Evolutionary conservation across 495 filamentous ascomycete genomes (phyloP).

Genomic region (Friedmanniomyces simplex): DNA sequence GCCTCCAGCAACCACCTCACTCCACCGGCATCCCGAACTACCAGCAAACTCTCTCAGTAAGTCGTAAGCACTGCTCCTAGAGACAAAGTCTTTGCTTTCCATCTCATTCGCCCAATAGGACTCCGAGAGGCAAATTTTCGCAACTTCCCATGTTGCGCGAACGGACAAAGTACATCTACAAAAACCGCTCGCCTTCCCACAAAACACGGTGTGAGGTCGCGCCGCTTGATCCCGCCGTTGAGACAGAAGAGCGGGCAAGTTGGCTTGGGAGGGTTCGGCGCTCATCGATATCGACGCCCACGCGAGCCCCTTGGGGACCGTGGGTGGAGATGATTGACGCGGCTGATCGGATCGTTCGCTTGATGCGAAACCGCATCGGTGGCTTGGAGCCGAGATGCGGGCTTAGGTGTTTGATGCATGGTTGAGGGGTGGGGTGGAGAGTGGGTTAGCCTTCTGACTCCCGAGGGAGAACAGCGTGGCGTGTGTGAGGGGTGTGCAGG

Average conservation of each 20-base stretch:
- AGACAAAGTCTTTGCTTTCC: slow-evolving; percentile 35
- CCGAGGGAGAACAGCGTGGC: slow-evolving; percentile 12
- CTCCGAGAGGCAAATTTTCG: slow-evolving; percentile 7
- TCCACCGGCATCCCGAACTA: slow-evolving; percentile 23
- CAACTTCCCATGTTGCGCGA: slow-evolving; percentile 5
- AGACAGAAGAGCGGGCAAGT: slow-evolving; percentile 8
- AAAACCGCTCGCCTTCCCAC: slow-evolving; percentile 31
- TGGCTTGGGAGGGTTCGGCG: slow-evolving; percentile 22
- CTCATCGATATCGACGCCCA: slow-evolving; percentile 26
- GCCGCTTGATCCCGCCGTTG: neutral
- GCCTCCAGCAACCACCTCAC: neutral
- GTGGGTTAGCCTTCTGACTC: slow-evolving; percentile 15
- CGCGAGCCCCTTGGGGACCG: slow-evolving; percentile 1
- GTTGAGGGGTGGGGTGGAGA: slow-evolving; percentile 24
- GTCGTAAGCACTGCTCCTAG: slow-evolving; percentile 36
- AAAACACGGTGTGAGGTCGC: slow-evolving; percentile 6
- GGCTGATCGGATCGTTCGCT: slow-evolving; percentile 28
- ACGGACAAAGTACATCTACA: slow-evolving; percentile 36
- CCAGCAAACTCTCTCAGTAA: slow-evolving; percentile 46
- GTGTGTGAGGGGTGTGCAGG: slow-evolving; percentile 30
- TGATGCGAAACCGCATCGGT: slow-evolving; percentile 18
- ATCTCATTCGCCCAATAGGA: slow-evolving; percentile 12
- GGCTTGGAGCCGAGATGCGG: slow-evolving; percentile 20
- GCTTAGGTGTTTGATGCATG: slow-evolving; percentile 19
- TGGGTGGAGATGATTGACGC: slow-evolving; percentile 30